phyloP scores from a whole-genome alignment of 805 yeast genomes.

The Isabelozyma heimii region DNA sequence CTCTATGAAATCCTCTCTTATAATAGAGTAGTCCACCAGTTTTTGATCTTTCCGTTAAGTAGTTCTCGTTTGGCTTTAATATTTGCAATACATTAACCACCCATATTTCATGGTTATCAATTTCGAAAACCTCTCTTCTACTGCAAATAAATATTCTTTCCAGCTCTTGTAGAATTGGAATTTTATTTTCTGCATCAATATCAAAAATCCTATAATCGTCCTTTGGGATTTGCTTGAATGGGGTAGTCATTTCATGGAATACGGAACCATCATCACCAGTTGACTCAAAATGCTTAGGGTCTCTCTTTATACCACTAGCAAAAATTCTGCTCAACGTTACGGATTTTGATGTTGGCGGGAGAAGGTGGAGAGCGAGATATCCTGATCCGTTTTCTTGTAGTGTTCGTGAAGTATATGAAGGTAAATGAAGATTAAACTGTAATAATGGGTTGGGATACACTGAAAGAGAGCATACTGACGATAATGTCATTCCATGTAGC shows the following conservation, averaged over 20 bases:
- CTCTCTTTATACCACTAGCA: constrained; percentile 54
- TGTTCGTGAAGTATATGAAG: constrained; percentile 73
- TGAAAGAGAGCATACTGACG: constrained; percentile 82
- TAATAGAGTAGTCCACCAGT: constrained; percentile 69
- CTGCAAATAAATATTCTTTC: constrained; percentile 65
- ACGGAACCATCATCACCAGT: constrained; percentile 29
- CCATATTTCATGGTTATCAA: constrained; percentile 91
- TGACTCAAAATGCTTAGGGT: constrained; percentile 32
- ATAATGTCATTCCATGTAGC: constrained; percentile 76
- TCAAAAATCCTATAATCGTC: constrained; percentile 32
- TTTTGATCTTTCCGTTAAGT: constrained; percentile 10
- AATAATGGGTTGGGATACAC: constrained; percentile 73
- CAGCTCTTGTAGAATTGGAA: constrained; percentile 58
- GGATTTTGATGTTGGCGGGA: constrained; percentile 58
- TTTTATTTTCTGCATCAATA: constrained; percentile 17
- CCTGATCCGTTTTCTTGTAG: constrained; percentile 49
- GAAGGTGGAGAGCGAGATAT: constrained; percentile 69
- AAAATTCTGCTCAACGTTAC: constrained; percentile 65
- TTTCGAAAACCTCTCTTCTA: constrained; percentile 47
- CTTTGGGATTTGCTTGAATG: constrained; percentile 43
- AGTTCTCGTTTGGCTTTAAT: constrained; percentile 19
- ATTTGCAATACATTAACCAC: constrained; percentile 72
- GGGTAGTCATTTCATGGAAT: constrained; percentile 49
- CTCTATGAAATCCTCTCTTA: constrained; percentile 56
- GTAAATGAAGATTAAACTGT: constrained; percentile 83